These are phyloP conservation scores for Macrolepiota albuminosa DNA, from an alignment of 768 basidiomycete genomes.

Conservation along the genomic window DNA sequence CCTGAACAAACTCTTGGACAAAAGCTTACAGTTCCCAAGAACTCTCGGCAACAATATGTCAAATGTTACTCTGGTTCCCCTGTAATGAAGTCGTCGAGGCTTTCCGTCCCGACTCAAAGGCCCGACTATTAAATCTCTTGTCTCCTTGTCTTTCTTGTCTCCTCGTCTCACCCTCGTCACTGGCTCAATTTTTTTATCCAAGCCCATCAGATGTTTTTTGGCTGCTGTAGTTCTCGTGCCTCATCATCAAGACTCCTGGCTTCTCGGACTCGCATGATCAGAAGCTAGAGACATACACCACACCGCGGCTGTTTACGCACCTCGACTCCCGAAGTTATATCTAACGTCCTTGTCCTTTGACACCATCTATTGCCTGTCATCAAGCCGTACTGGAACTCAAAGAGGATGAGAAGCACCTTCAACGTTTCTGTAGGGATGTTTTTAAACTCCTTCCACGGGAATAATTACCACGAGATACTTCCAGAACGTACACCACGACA, in stretches of 20 bases:
- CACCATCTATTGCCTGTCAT: not conserved
- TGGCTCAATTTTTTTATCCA: not conserved
- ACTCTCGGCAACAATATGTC: not conserved
- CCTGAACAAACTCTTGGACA: not conserved
- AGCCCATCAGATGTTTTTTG: not conserved
- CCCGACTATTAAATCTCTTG: not conserved
- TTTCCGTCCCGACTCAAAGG: not conserved
- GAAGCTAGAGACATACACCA: not conserved
- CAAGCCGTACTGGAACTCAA: not conserved
- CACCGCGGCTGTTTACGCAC: not conserved
- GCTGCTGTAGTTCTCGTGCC: slow-evolving; percentile 34
- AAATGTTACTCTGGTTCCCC: not conserved
- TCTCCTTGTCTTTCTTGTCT: not conserved
- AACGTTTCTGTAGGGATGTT: not conserved
- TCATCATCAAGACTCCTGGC: slow-evolving; percentile 1
- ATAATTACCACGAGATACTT: slow-evolving; percentile 20
- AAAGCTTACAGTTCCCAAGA: no score
- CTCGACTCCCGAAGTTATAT: not conserved
- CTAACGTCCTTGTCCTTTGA: not conserved
- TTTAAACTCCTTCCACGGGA: not conserved
- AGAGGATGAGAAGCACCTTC: not conserved
- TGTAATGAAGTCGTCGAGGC: not conserved
- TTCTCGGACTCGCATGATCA: not conserved
- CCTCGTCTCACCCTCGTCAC: not conserved
- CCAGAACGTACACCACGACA: slow-evolving; percentile 24